Conservation (phyloP, 2,329 filamentous ascomycete species). For the Colletotrichum zoysiae region DNA sequence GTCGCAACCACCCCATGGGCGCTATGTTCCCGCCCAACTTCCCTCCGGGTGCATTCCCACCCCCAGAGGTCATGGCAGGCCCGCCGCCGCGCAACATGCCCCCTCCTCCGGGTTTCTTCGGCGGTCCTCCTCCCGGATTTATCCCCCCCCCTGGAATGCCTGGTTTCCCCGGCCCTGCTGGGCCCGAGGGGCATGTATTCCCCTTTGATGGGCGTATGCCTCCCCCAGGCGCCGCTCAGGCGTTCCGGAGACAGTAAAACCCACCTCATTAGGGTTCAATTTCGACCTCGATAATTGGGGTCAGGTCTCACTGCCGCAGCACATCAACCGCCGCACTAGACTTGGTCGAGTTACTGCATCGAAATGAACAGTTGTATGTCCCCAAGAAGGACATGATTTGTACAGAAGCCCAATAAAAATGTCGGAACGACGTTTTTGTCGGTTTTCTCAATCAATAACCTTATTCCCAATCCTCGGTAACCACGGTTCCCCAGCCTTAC, state of each 20-base stretch:
- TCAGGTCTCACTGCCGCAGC: conserved; percentile 19
- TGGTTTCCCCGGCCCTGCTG: conserved; percentile 66
- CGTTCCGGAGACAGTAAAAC: conserved; percentile 54
- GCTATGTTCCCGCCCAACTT: conserved; percentile 74
- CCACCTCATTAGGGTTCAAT: background rate
- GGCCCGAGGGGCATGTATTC: conserved; percentile 62
- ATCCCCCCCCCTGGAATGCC: conserved; percentile 67
- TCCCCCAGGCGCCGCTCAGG: conserved; percentile 57
- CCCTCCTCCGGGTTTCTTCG: conserved; percentile 71
- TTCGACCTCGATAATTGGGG: conserved; percentile 1
- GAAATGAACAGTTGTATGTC: conserved; percentile 20
- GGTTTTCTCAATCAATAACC: conserved; percentile 19
- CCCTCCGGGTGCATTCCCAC: conserved; percentile 61
- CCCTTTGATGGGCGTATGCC: conserved; percentile 70
- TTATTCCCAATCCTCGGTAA: conserved; percentile 20
- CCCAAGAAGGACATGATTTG: conserved; percentile 19
- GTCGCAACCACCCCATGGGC: conserved; percentile 62
- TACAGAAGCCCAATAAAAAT: conserved; percentile 17
- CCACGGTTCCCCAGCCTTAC: background rate
- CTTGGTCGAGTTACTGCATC: conserved; percentile 19
- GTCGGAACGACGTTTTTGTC: conserved; percentile 32
- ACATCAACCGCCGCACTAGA: conserved; percentile 18
- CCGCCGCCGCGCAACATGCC: conserved; percentile 67
- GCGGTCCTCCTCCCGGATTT: conserved; percentile 62
- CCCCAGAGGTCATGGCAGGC: conserved; percentile 62